Evolutionary conservation across 495 filamentous ascomycete species (phyloP).

Genomic region (Tuber magnatum): DNA sequence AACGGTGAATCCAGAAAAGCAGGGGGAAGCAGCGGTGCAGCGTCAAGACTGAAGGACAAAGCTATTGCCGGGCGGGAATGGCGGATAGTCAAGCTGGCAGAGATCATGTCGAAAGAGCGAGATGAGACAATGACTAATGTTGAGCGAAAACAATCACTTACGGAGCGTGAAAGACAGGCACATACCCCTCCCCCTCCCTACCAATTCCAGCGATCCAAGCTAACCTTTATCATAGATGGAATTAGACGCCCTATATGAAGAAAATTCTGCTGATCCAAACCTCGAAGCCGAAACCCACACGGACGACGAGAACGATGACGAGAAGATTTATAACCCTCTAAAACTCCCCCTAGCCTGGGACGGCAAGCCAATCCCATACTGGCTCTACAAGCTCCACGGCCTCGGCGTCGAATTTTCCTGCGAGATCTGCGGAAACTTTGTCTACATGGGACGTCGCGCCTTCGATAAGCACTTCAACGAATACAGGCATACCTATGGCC

Average conservation of each 20-base stretch:
- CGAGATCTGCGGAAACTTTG: constrained; percentile 94
- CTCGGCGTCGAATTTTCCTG: constrained; percentile 91
- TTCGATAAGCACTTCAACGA: constrained; percentile 99
- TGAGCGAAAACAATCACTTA: constrained; percentile 91
- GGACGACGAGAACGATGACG: constrained; percentile 64
- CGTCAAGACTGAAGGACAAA: constrained; percentile 67
- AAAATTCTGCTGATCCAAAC: constrained; percentile 32
- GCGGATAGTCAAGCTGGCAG: constrained; percentile 66
- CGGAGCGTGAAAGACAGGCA: constrained; percentile 75
- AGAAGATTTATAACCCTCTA: constrained; percentile 90
- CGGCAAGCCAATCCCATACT: constrained; percentile 96
- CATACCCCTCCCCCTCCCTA: not conserved
- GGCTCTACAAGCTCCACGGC: constrained; percentile 95
- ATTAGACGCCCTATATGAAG: constrained; percentile 63
- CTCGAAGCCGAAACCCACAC: constrained; percentile 45
- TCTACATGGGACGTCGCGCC: constrained; percentile 90
- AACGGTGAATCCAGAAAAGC: constrained; percentile 39
- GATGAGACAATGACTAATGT: constrained; percentile 85
- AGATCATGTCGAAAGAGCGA: constrained; percentile 68
- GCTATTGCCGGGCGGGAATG: constrained; percentile 85
- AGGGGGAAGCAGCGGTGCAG: constrained; percentile 29
- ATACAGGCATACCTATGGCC: constrained; percentile 78
- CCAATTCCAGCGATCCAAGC: not conserved
- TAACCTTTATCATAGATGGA: constrained; percentile 52
- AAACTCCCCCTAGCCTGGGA: constrained; percentile 96